These are phyloP conservation scores for Synchytrium microbalum DNA, from an alignment of 371 early-diverging fungal species.

Conservation along the genomic window DNA sequence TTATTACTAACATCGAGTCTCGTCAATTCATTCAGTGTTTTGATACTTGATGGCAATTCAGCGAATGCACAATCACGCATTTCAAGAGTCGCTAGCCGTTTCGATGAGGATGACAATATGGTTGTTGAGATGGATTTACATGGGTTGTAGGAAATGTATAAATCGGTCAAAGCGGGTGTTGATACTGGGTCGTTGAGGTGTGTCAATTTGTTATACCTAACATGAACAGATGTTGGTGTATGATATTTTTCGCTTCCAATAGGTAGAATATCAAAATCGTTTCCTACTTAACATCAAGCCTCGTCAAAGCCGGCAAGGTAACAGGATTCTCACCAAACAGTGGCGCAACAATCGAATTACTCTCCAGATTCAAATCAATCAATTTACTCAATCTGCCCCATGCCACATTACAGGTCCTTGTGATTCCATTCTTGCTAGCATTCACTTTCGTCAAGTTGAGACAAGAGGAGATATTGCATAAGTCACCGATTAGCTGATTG, in stretches of 20 bases:
- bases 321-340: conserved; percentile 8
- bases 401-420: neutral
- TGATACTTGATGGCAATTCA: conserved; percentile 44
- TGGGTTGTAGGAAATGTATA: conserved; percentile 42
- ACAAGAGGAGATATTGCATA: neutral
- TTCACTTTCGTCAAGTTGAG: conserved; percentile 1
- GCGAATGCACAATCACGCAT: conserved; percentile 52
- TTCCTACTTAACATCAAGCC: conserved; percentile 37
- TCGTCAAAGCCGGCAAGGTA: conserved; percentile 45
- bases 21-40: conserved; percentile 37
- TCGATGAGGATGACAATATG: conserved; percentile 8
- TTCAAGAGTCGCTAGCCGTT: conserved; percentile 50
- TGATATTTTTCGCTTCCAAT: too few relatives aligned
- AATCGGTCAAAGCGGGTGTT: conserved; percentile 44
- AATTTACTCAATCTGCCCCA: neutral
- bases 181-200: conserved; percentile 4
- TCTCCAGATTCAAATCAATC: conserved; percentile 11
- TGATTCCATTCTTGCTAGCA: neutral
- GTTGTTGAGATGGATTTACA: conserved; percentile 15
- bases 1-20: conserved; percentile 61
- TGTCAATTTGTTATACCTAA: conserved; percentile 32
- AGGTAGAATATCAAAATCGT: too few relatives aligned
- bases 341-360: neutral
- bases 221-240: too few relatives aligned
- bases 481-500: conserved; percentile 32